These are phyloP conservation scores for Primulina tabacum DNA, from an alignment of 257 asterid genomes.

Conservation along the genomic window DNA sequence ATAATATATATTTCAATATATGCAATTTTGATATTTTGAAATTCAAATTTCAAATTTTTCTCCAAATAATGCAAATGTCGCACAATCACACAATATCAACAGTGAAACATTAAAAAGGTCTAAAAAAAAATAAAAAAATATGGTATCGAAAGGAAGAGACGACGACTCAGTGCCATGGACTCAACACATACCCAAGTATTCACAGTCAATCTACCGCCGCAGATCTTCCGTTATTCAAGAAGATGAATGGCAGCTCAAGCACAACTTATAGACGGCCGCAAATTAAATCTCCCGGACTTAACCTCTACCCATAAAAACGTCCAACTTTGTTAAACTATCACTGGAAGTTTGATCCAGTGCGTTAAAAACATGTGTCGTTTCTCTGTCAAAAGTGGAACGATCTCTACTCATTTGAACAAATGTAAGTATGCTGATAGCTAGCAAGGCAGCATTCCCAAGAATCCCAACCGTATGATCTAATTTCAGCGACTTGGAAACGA, in stretches of 20 bases:
- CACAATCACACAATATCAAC: too few species aligned
- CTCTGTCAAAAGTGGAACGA: conserved; percentile 32
- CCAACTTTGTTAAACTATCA: conserved; percentile 42
- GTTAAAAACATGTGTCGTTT: conserved; percentile 38
- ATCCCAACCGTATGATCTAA: conserved; percentile 71
- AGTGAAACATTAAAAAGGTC: too few species aligned
- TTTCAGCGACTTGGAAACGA: conserved; percentile 61
- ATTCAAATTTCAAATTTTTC: too few species aligned
- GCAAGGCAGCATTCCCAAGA: conserved; percentile 85
- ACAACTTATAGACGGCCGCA: not conserved
- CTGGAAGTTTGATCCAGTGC: conserved; percentile 30
- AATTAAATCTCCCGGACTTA: conserved; percentile 16
- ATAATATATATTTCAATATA: too few species aligned
- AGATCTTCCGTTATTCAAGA: conserved; percentile 16
- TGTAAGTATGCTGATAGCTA: conserved; percentile 83
- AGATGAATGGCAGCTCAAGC: conserved; percentile 19
- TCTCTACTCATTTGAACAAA: conserved; percentile 69
- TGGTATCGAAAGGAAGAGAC: too few species aligned
- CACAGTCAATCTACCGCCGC: not conserved
- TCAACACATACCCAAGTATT: too few species aligned
- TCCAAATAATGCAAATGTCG: too few species aligned
- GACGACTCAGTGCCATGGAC: too few species aligned
- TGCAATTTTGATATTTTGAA: too few species aligned
- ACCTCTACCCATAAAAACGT: conserved; percentile 82
- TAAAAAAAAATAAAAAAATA: too few species aligned